Evolutionary conservation across 1,284 basidiomycete genomes (phyloP).

Genomic region (Sanghuangporus weigelae): DNA sequence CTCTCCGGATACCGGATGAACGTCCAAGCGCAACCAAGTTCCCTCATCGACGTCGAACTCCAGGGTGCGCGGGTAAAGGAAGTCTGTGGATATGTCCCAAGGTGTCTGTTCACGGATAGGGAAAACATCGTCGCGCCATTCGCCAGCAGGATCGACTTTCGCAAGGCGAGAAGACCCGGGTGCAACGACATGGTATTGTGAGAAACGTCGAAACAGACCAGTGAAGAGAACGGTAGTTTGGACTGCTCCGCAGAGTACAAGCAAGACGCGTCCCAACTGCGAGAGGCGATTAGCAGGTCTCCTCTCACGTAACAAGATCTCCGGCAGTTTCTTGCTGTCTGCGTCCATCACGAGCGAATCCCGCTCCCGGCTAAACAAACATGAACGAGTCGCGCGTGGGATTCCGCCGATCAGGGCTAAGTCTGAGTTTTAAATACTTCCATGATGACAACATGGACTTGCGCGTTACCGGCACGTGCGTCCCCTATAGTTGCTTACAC

Average conservation of each 20-base stretch:
- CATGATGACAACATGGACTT: background rate
- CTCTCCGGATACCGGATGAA: constrained; percentile 60
- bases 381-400: background rate
- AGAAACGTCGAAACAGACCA: background rate
- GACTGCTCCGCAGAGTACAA: background rate
- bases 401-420: background rate
- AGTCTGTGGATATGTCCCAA: constrained; percentile 79
- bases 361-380: background rate
- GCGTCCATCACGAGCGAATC: background rate
- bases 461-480: background rate
- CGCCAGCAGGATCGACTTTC: constrained; percentile 26
- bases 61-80: constrained; percentile 56
- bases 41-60: constrained; percentile 66
- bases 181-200: background rate
- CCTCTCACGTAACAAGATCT: too few relatives aligned
- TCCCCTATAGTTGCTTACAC: background rate
- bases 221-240: background rate
- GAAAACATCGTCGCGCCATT: constrained; percentile 58
- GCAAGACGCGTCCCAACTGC: constrained; percentile 1
- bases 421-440: background rate
- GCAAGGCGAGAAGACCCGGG: background rate
- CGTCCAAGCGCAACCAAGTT: constrained; percentile 69
- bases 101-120: constrained; percentile 56
- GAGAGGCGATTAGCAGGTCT: background rate
- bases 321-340: background rate